A percentile compares a stretch with the other conserved stretches of the same genome.
Conservation (phyloP, 306 rosid genomes). For the Begonia masoniana region DNA sequence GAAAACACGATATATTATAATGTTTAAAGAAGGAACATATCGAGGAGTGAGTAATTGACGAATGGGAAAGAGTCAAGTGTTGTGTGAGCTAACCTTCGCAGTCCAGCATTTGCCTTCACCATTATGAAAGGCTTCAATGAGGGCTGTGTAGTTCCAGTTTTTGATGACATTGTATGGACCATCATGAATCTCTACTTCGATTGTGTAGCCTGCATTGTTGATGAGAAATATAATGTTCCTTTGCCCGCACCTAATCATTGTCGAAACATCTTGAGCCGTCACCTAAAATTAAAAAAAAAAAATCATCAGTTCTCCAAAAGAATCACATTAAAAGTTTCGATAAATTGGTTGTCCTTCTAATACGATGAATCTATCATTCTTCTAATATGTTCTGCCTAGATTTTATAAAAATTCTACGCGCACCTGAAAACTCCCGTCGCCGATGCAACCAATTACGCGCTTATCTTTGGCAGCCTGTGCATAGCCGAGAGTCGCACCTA, state of each 20-base stretch:
- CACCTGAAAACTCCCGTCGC: constrained; percentile 95
- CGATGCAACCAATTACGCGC: constrained; percentile 76
- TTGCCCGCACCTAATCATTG: constrained; percentile 71
- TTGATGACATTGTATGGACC: constrained; percentile 90
- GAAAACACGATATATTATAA: not conserved
- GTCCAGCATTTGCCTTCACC: constrained; percentile 88
- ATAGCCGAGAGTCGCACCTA: constrained; percentile 87
- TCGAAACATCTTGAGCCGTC: constrained; percentile 85
- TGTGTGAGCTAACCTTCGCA: constrained; percentile 44
- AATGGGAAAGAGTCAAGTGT: too few species aligned
- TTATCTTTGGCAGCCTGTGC: constrained; percentile 70
- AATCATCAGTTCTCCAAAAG: not conserved
- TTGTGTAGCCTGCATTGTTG: constrained; percentile 82
- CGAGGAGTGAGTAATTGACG: not conserved
- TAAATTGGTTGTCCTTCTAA: too few species aligned
- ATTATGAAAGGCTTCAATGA: constrained; percentile 76
- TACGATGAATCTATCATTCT: too few species aligned
- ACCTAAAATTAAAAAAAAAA: constrained; percentile 34
- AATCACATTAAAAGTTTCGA: not conserved
- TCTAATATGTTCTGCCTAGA: too few species aligned
- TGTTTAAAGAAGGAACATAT: not conserved
- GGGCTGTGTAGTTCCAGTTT: constrained; percentile 77
- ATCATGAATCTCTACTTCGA: constrained; percentile 91
- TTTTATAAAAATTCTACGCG: constrained; percentile 5
- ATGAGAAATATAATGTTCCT: constrained; percentile 68